A percentile compares a stretch with the other conserved stretches of the same genome.
phyloP scores from a whole-genome alignment of 2,329 filamentous ascomycete species.

The Penicillium capsulatum region DNA sequence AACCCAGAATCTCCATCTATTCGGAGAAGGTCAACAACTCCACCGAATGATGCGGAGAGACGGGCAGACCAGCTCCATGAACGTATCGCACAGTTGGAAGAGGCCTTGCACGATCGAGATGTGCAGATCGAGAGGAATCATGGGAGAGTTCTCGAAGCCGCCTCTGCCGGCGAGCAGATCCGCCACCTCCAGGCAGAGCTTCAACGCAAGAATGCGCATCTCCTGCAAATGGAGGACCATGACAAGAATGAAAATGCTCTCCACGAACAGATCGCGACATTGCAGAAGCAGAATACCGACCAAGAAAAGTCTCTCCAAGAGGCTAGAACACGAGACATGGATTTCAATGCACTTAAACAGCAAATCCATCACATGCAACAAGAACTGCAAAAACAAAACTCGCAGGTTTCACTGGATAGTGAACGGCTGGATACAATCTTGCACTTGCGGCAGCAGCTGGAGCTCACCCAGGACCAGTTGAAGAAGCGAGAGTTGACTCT shows the following conservation, averaged over 20 bases:
- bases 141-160: slow-evolving; percentile 32
- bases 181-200: slow-evolving; percentile 38
- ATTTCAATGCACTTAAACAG: slow-evolving; percentile 26
- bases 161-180: slow-evolving; percentile 37
- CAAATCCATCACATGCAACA: slow-evolving; percentile 33
- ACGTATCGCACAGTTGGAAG: slow-evolving; percentile 31
- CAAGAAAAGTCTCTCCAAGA: slow-evolving; percentile 23
- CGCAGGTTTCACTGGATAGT: slow-evolving; percentile 20
- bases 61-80: slow-evolving; percentile 25
- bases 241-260: slow-evolving; percentile 23
- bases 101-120: slow-evolving; percentile 32
- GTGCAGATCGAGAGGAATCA: slow-evolving; percentile 33
- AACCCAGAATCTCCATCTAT: slow-evolving; percentile 26
- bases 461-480: slow-evolving; percentile 32
- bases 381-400: slow-evolving; percentile 26
- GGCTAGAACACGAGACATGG: slow-evolving; percentile 18
- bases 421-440: slow-evolving; percentile 32
- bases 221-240: slow-evolving; percentile 27
- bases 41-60: slow-evolving; percentile 15
- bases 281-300: slow-evolving; percentile 29
- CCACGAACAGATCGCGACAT: slow-evolving; percentile 28
- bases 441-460: slow-evolving; percentile 32
- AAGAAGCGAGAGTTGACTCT: slow-evolving; percentile 33
- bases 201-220: slow-evolving; percentile 28
- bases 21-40: slow-evolving; percentile 19